These are phyloP conservation scores for Suillus tomentosus DNA, from an alignment of 768 basidiomycete species.

Conservation along the genomic window DNA sequence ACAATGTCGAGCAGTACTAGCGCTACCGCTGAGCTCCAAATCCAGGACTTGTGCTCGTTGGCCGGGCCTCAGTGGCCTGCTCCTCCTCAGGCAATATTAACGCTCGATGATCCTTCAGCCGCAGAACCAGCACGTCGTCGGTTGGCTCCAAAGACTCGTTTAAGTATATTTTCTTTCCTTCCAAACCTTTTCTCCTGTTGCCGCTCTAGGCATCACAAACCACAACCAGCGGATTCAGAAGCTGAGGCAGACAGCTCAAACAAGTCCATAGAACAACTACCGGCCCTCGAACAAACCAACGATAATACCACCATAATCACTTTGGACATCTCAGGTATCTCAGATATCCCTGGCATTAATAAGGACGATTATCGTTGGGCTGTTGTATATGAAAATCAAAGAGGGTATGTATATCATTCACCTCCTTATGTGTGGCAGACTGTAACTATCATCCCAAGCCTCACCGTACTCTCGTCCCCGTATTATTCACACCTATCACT, in stretches of 20 bases:
- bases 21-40: not conserved
- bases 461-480: constrained; percentile 71
- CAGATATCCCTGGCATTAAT: constrained; percentile 30
- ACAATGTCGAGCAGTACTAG: constrained; percentile 11
- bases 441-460: constrained; percentile 34
- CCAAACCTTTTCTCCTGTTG: constrained; percentile 27
- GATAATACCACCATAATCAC: constrained; percentile 30
- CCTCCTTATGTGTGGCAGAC: constrained; percentile 6
- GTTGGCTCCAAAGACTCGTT: constrained; percentile 38
- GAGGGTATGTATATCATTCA: constrained; percentile 53
- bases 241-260: constrained; percentile 1
- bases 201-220: constrained; percentile 16
- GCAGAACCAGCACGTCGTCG: constrained; percentile 51
- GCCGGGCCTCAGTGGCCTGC: constrained; percentile 15
- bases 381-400: constrained; percentile 78
- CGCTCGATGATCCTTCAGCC: constrained; percentile 43
- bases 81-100: constrained; percentile 42
- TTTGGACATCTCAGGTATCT: constrained; percentile 29
- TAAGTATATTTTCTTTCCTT: constrained; percentile 35
- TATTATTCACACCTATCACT: constrained; percentile 73
- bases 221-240: not conserved
- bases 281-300: constrained; percentile 2
- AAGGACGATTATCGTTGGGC: constrained; percentile 75
- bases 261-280: constrained; percentile 8
- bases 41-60: not conserved